Conservation (phyloP, 495 filamentous ascomycete genomes). For the Tuber aestivum region DNA sequence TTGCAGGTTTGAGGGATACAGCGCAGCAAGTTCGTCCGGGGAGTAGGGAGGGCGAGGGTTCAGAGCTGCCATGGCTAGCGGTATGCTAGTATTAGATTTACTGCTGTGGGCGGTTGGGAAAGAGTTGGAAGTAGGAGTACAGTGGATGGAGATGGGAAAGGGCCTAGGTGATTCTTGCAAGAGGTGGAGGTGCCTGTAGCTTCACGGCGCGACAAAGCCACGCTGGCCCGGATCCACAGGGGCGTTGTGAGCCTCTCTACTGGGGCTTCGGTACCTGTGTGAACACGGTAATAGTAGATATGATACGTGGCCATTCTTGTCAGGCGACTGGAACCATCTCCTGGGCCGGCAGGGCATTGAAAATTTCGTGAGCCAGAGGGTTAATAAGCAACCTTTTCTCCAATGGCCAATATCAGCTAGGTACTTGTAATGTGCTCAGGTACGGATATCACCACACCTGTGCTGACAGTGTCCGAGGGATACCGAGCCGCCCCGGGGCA, state of each 20-base stretch:
- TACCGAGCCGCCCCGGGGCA: too few species aligned
- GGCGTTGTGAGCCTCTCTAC: background rate
- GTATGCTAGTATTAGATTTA: background rate
- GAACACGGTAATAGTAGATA: background rate
- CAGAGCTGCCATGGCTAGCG: slow-evolving; percentile 64
- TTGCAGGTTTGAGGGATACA: slow-evolving; percentile 75
- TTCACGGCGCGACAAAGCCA: background rate
- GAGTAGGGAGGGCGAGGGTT: slow-evolving; percentile 70
- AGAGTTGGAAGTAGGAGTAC: background rate
- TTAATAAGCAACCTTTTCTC: too few species aligned
- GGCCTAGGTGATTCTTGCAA: background rate
- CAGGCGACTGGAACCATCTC: background rate
- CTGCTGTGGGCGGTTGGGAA: background rate
- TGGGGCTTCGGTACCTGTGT: background rate
- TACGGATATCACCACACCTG: too few species aligned
- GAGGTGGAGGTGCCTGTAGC: background rate
- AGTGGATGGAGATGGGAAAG: background rate
- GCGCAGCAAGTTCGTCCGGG: slow-evolving; percentile 66
- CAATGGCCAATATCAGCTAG: too few species aligned
- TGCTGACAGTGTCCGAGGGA: too few species aligned
- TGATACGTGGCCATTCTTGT: background rate
- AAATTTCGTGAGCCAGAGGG: too few species aligned
- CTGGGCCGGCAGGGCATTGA: too few species aligned
- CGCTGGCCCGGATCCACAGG: background rate
- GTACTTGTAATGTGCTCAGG: too few species aligned